These are phyloP conservation scores for Pleurotus pulmonarius DNA, from an alignment of 768 basidiomycete genomes.

Conservation along the genomic window DNA sequence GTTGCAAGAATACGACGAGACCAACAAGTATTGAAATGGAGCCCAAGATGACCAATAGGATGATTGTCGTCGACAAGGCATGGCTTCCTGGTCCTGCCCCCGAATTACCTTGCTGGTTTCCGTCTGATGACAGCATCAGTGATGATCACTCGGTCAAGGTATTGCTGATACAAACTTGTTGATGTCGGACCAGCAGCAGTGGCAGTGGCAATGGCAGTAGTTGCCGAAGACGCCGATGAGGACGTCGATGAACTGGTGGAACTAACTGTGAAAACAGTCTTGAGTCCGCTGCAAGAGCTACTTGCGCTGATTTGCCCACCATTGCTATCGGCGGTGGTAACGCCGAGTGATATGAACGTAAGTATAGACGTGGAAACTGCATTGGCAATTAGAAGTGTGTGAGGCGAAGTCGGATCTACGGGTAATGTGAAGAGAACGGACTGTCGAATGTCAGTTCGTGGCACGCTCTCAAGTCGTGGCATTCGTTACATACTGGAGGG, in stretches of 20 bases:
- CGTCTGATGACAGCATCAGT: background rate
- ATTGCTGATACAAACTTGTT: background rate
- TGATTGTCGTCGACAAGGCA: slow-evolving; percentile 5
- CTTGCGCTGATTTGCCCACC: background rate
- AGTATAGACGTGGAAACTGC: background rate
- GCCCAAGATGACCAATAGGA: slow-evolving; percentile 4
- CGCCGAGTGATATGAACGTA: background rate
- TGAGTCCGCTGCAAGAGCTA: too few relatives aligned
- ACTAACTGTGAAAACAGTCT: too few relatives aligned
- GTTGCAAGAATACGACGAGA: slow-evolving; percentile 8
- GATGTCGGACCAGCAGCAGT: background rate
- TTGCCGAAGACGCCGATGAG: background rate
- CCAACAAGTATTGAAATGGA: slow-evolving; percentile 7
- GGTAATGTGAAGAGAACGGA: background rate
- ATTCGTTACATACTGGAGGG: background rate
- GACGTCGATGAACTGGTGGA: background rate
- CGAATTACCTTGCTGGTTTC: too few relatives aligned
- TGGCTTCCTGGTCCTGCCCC: background rate
- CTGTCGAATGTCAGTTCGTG: background rate
- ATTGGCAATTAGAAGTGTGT: background rate
- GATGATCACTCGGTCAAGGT: background rate
- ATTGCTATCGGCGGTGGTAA: background rate
- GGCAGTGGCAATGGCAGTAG: background rate
- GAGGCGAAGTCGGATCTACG: background rate
- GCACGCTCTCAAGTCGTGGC: background rate